Evolutionary conservation across 441 rosid species (phyloP).

Genomic region (Populus trichocarpa): DNA sequence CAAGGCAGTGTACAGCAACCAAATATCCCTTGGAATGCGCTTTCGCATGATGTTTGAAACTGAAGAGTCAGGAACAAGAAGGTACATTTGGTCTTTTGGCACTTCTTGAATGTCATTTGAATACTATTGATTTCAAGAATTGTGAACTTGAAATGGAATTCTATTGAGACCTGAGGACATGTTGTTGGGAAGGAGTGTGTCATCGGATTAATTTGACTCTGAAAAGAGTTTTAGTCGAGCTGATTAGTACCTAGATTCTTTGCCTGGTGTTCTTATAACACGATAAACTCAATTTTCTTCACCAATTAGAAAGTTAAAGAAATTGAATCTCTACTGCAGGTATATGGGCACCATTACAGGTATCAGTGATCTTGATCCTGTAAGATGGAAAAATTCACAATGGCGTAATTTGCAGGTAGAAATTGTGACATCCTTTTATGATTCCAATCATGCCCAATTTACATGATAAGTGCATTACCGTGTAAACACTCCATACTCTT

Average conservation of each 20-base stretch:
- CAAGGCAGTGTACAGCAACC: constrained; percentile 72
- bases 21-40: constrained; percentile 87
- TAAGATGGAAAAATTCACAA: constrained; percentile 91
- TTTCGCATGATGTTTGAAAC: constrained; percentile 99
- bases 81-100: constrained; percentile 31
- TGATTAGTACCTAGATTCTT: background rate
- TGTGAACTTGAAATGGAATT: background rate
- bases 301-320: background rate
- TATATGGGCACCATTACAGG: constrained; percentile 96
- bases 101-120: background rate
- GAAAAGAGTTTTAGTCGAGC: background rate
- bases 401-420: constrained; percentile 95
- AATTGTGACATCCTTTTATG: background rate
- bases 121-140: background rate
- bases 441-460: background rate
- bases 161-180: background rate
- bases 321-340: constrained; percentile 42
- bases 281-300: background rate
- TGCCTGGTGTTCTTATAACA: background rate
- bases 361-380: constrained; percentile 77
- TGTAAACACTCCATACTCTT: constrained; percentile 13
- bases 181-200: background rate
- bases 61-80: constrained; percentile 81
- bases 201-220: background rate
- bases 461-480: background rate